These are phyloP conservation scores for Orbilia blumenaviensis DNA, from an alignment of 2,329 filamentous ascomycete genomes.

Conservation along the genomic window DNA sequence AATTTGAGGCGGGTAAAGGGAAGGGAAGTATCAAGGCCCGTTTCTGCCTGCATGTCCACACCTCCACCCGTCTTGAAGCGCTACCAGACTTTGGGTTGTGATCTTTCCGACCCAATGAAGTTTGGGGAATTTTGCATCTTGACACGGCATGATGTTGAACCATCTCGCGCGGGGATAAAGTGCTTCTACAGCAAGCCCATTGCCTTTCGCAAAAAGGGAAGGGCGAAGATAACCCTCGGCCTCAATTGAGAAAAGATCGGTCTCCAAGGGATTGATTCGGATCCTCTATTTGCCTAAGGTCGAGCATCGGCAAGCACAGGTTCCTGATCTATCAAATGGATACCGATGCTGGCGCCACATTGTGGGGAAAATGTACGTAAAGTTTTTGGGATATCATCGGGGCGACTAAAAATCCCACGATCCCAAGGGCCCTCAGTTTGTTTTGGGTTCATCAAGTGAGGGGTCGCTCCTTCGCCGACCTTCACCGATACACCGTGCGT, in stretches of 20 bases:
- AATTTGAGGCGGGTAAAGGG: conserved; percentile 3
- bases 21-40: not conserved
- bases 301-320: not conserved
- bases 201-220: not conserved
- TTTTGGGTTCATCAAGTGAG: conserved; percentile 2
- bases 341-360: not conserved
- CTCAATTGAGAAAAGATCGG: not conserved
- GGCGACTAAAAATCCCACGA: conserved; percentile 11
- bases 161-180: conserved; percentile 8
- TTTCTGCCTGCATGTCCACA: not conserved
- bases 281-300: conserved; percentile 5
- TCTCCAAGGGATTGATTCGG: not conserved
- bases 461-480: not conserved
- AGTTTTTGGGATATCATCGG: not conserved
- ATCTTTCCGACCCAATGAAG: conserved; percentile 14
- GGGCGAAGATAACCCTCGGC: not conserved
- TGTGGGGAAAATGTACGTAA: conserved; percentile 3
- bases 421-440: not conserved
- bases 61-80: not conserved
- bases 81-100: not conserved
- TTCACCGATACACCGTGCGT: conserved; percentile 9
- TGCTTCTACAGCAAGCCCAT: not conserved
- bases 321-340: not conserved
- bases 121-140: not conserved
- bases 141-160: conserved; percentile 9